Evolutionary conservation across 495 filamentous ascomycete genomes (phyloP).

Genomic region (Trichoderma virens): DNA sequence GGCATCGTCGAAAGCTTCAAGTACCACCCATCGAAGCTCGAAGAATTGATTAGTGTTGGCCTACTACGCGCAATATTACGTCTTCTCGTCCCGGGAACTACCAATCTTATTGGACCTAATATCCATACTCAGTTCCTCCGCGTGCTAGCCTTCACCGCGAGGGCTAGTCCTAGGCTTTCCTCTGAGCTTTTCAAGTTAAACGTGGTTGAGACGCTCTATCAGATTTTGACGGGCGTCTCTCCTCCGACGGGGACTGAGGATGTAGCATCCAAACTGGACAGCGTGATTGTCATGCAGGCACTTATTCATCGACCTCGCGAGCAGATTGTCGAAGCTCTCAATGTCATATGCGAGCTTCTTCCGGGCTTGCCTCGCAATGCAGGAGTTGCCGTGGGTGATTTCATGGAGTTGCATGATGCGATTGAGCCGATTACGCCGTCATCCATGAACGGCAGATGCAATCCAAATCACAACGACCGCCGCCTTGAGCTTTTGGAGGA

Average conservation of each 20-base stretch:
- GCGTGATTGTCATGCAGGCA: slow-evolving; percentile 97
- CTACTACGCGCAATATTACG: slow-evolving; percentile 83
- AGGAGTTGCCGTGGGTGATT: slow-evolving; percentile 45
- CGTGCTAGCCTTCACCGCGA: slow-evolving; percentile 79
- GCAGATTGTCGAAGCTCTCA: slow-evolving; percentile 93
- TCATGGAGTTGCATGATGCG: slow-evolving; percentile 35
- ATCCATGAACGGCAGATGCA: background rate
- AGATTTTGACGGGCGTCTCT: slow-evolving; percentile 94
- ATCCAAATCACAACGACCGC: slow-evolving; percentile 53
- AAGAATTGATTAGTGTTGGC: slow-evolving; percentile 81
- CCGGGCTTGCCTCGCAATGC: slow-evolving; percentile 52
- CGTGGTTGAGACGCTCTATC: slow-evolving; percentile 94
- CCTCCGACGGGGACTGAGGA: slow-evolving; percentile 75
- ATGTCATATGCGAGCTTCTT: slow-evolving; percentile 94
- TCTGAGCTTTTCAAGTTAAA: slow-evolving; percentile 93
- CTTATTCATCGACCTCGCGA: slow-evolving; percentile 94
- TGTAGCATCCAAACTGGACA: slow-evolving; percentile 85
- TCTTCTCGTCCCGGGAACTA: slow-evolving; percentile 85
- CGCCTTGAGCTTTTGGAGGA: slow-evolving; percentile 66
- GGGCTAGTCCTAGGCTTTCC: slow-evolving; percentile 78
- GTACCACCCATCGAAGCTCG: slow-evolving; percentile 74
- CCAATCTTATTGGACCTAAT: slow-evolving; percentile 88
- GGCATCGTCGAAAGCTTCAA: slow-evolving; percentile 95
- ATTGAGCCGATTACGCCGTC: slow-evolving; percentile 25
- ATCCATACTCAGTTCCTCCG: slow-evolving; percentile 96